Conservation (phyloP, 1,284 basidiomycete species). For the Cryptococcus wingfieldii region DNA sequence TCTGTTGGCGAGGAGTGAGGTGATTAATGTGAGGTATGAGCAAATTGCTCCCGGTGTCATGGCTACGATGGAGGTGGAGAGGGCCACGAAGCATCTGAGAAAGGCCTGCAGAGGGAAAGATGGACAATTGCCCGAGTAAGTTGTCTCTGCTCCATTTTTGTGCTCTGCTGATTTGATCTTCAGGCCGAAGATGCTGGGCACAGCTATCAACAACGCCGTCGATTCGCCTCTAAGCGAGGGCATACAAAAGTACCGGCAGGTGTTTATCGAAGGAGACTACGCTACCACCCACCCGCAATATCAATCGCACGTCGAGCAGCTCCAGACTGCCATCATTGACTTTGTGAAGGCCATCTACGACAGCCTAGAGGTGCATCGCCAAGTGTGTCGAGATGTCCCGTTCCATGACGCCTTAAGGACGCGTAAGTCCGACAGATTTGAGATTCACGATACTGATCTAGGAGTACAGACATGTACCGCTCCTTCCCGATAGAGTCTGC, state of each 20-base stretch:
- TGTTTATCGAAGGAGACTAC: constrained; percentile 71
- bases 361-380: constrained; percentile 76
- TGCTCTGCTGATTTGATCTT: not conserved
- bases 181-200: constrained; percentile 75
- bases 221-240: constrained; percentile 76
- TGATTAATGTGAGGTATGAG: constrained; percentile 66
- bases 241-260: constrained; percentile 68
- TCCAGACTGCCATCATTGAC: constrained; percentile 71
- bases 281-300: constrained; percentile 65
- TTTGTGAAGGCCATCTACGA: constrained; percentile 78
- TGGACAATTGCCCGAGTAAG: constrained; percentile 27
- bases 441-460: no score
- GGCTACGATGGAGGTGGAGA: constrained; percentile 72
- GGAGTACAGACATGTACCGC: constrained; percentile 64
- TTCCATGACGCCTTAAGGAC: constrained; percentile 88
- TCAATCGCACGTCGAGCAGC: constrained; percentile 62
- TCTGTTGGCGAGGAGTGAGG: constrained; percentile 82
- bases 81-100: constrained; percentile 27
- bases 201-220: constrained; percentile 80
- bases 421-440: constrained; percentile 41
- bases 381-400: constrained; percentile 78
- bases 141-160: not conserved
- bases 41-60: constrained; percentile 84
- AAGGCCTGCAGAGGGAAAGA: constrained; percentile 16
- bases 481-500: constrained; percentile 83